Evolutionary conservation across 805 yeast genomes (phyloP).

Genomic region (Lipomyces lipofer): DNA sequence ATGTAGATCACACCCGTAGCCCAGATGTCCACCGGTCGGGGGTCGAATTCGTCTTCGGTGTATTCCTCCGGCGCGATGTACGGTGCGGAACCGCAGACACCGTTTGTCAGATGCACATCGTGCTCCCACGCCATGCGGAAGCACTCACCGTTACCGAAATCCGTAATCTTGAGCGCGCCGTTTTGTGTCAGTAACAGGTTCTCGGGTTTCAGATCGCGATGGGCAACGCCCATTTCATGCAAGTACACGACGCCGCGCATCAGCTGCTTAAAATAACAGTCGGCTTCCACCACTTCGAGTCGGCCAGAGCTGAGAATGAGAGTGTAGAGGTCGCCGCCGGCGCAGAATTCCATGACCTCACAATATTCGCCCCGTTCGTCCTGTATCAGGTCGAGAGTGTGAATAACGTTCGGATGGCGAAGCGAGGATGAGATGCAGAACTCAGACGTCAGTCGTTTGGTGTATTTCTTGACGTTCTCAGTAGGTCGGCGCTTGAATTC

Average conservation of each 20-base stretch:
- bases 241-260: conserved; percentile 78
- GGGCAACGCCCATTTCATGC: conserved; percentile 92
- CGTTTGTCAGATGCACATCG: conserved; percentile 63
- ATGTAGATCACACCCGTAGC: conserved; percentile 76
- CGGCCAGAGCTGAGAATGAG: conserved; percentile 54
- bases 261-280: conserved; percentile 86
- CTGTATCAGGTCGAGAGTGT: conserved; percentile 76
- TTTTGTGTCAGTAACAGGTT: conserved; percentile 68
- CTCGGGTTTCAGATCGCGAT: conserved; percentile 89
- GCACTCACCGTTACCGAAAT: conserved; percentile 90
- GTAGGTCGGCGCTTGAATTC: conserved; percentile 64
- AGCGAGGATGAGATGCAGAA: conserved; percentile 81
- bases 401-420: conserved; percentile 73
- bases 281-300: conserved; percentile 68
- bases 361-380: conserved; percentile 70
- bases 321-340: conserved; percentile 77
- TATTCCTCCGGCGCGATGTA: conserved; percentile 93
- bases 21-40: conserved; percentile 85
- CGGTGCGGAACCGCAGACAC: conserved; percentile 87
- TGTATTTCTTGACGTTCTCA: conserved; percentile 59
- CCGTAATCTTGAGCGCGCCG: conserved; percentile 72
- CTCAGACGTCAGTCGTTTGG: conserved; percentile 80
- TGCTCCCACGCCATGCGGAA: conserved; percentile 88
- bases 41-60: conserved; percentile 59
- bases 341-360: conserved; percentile 94